Evolutionary conservation across 192 early-diverging fungal genomes (phyloP), one percentile per base, ranked within the genome.

Genomic region (Obelidium mucronatum): DNA sequence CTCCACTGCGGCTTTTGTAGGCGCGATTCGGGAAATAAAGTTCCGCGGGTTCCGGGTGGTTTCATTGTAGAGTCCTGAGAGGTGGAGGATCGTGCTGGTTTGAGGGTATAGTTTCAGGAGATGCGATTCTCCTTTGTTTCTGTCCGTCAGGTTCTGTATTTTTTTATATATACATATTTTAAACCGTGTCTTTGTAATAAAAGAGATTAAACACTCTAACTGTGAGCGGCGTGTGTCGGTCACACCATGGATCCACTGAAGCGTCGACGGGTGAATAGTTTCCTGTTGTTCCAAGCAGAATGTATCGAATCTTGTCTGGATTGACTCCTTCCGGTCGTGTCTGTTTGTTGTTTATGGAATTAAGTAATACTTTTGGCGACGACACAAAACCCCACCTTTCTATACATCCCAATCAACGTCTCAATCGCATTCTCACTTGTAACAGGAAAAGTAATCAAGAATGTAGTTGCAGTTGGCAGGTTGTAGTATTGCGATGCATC

Each of bases 381-480:
- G n/a, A n/a, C n/a, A n/a, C n/a, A n/a, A n/a, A n/a, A n/a, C 56
- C 24, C 56, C 56, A 24, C 42, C 24, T 11, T n/a, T 13, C 31
- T 24, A 30, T 33, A n/a, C n/a, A n/a, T 59, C 58, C 11, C 61
- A 4, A 80, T 69, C 17, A 91, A 59, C 0, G 60, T 52, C 3
- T 24, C 44, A 40, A 82, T 61, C 2, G 71, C 74, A 28, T 60
- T 69, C 15, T 78, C 62, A 4, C 80, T 69, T 24, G 75, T 75
- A 8, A 91, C 48, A 0, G 90, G 88, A 75, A 92, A 92, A 0
- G 90, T 91, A 3, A 92, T 70, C 0, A 92, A 61, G 28, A 92
- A 77, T 0, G 85, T 88, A 31, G 74, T 42, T 0, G 87, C 84
- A 22, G 33, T 40, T 0, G 90, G 90, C 3, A 92, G 78, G 35